Conservation (phyloP, 352 stramenopile species). For the Phytopythium boreale region DNA sequence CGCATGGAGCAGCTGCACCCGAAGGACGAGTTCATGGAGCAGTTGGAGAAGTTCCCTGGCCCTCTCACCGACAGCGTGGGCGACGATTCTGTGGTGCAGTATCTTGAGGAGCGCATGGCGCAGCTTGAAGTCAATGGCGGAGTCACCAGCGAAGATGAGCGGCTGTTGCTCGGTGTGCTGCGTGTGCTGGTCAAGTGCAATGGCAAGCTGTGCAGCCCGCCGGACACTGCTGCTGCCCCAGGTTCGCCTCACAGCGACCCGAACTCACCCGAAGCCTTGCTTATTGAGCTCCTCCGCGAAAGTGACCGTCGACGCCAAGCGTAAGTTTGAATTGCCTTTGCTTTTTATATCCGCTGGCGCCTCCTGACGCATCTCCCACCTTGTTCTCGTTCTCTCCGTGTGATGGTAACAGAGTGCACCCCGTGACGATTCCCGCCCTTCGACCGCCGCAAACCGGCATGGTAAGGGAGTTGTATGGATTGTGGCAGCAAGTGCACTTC, state of each 20-base stretch:
- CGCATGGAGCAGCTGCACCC: constrained; percentile 78
- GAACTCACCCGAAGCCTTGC: constrained; percentile 57
- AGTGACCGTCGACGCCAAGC: constrained; percentile 60
- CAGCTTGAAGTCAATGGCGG: constrained; percentile 18
- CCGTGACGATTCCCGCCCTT: constrained; percentile 38
- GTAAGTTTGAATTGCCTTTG: constrained; percentile 12
- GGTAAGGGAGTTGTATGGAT: constrained; percentile 19
- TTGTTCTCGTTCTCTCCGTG: neutral
- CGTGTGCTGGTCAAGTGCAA: constrained; percentile 77
- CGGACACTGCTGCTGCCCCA: constrained; percentile 24
- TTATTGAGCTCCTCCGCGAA: constrained; percentile 66
- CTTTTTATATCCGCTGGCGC: too few relatives aligned
- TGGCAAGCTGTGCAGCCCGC: constrained; percentile 40
- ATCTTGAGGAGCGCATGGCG: constrained; percentile 58
- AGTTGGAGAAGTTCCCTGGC: constrained; percentile 75
- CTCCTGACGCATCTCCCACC: neutral
- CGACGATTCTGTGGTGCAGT: constrained; percentile 66
- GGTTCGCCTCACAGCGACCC: constrained; percentile 41
- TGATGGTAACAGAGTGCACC: constrained; percentile 24
- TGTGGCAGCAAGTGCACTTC: neutral
- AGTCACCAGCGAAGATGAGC: constrained; percentile 56
- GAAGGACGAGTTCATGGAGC: constrained; percentile 60
- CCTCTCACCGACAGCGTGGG: constrained; percentile 60
- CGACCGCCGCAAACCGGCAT: constrained; percentile 34
- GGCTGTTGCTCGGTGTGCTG: constrained; percentile 65